Evolutionary conservation across 495 filamentous ascomycete genomes (phyloP).

Genomic region (Niebla homalea): DNA sequence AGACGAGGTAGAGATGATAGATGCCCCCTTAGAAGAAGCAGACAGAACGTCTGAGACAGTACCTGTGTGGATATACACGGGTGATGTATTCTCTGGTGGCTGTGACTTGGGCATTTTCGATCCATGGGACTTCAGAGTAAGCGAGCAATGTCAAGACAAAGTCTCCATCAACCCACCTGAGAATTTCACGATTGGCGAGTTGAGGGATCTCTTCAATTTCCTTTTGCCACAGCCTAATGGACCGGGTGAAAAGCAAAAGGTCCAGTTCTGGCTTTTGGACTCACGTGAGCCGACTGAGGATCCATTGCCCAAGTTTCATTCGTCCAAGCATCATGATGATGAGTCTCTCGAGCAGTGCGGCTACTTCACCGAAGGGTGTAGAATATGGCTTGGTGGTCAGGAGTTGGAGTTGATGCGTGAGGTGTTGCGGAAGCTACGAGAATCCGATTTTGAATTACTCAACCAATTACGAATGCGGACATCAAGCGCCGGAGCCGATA

Average conservation of each 20-base stretch:
- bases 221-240: background rate
- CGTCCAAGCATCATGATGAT: background rate
- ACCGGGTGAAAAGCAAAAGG: background rate
- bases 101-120: background rate
- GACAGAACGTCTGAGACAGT: background rate
- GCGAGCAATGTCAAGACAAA: background rate
- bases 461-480: too few species aligned
- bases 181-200: background rate
- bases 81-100: background rate
- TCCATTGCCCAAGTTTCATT: slow-evolving; percentile 1
- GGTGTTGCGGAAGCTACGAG: background rate
- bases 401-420: background rate
- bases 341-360: slow-evolving; percentile 4
- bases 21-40: background rate
- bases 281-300: background rate
- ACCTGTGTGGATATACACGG: background rate
- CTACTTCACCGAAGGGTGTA: slow-evolving; percentile 5
- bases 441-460: too few species aligned
- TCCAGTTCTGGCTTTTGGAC: background rate
- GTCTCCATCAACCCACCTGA: background rate
- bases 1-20: background rate
- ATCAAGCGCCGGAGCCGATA: too few species aligned
- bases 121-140: background rate
- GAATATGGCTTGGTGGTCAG: slow-evolving; percentile 9
- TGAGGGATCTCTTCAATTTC: background rate